Evolutionary conservation across 2,329 filamentous ascomycete species (phyloP).

Genomic region (Ceratocystis eucalypticola): DNA sequence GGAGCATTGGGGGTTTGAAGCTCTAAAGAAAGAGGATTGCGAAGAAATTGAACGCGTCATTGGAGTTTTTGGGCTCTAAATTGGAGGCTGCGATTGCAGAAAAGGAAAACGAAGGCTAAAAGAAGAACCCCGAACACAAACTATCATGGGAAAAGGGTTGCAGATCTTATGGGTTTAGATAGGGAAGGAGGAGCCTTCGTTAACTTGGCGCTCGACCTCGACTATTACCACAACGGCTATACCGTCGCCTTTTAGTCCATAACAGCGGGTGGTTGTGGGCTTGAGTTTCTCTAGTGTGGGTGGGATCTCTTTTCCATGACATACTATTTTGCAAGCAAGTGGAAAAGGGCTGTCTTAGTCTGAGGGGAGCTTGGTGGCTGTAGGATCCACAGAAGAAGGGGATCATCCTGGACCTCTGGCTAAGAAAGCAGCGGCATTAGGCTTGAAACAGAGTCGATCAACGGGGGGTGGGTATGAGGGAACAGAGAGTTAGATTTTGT

Average conservation of each 20-base stretch:
- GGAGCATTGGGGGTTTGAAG: not conserved
- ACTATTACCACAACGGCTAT: not conserved
- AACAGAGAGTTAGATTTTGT: no score
- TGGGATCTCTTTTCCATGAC: not conserved
- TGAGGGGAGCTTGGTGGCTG: not conserved
- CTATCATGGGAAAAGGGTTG: not conserved
- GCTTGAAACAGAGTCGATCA: constrained; percentile 4
- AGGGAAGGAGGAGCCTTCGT: no score
- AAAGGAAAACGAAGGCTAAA: not conserved
- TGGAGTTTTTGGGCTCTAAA: not conserved
- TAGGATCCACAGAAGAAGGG: not conserved
- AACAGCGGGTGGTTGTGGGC: not conserved
- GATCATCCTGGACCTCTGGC: not conserved
- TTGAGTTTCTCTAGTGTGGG: not conserved
- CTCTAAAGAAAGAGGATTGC: not conserved
- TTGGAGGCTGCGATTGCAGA: not conserved
- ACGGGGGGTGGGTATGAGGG: no score
- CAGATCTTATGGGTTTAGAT: not conserved
- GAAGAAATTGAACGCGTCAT: not conserved
- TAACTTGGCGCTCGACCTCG: not conserved
- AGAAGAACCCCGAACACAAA: not conserved
- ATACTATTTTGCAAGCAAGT: no score
- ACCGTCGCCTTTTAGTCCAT: not conserved
- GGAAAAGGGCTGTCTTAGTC: not conserved
- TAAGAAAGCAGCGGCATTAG: not conserved